Evolutionary conservation across 2,329 filamentous ascomycete genomes (phyloP), one percentile per base, ranked within the genome.

Genomic region (Cercospora brassicicola): DNA sequence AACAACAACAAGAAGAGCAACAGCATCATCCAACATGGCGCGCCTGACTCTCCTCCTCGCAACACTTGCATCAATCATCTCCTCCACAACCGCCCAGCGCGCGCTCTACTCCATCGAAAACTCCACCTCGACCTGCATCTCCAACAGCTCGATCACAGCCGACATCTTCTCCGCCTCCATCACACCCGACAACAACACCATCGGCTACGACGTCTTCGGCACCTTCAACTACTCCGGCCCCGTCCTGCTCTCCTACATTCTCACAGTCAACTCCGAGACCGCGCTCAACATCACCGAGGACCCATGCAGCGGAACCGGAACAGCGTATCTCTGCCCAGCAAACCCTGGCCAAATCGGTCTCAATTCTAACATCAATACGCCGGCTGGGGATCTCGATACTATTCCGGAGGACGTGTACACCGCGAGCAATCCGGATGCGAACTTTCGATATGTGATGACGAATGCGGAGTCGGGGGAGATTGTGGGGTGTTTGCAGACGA

Each of bases 161-260:
- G 93, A 90, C 74, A 85, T 94, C 65, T 97, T 97, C 87, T 90
- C 94, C 73, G 91, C 96, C 78, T 82, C 88, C 70, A 92, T 91
- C 80, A 92, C 89, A 1, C 91, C 91, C 36, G 83, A 85, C 78
- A 96, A 96, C 81, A 85, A 85, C 73, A 89, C 89, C 28, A 84
- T 94, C 60, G 83, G 84, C 64, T 87, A 96, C 79, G 86, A 92
- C 76, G 88, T 97, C 73, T 87, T 90, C 67, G 92, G 91, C 71
- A 89, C 92, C 30, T 95, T 93, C n/a, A 91, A 91, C 36, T 91
- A 97, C 68, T 86, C 90, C 73, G 93, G 92, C 75, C 91, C 90
- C 78, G 90, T 97, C 71, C 85, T 86, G 36, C 93, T 94, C 73
- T 89, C 93, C 70, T 77, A 96, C 66, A 81, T 88, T 66, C 86